Conservation (phyloP, 2,329 filamentous ascomycete species). For the Chrysosphaeria jannelii region DNA sequence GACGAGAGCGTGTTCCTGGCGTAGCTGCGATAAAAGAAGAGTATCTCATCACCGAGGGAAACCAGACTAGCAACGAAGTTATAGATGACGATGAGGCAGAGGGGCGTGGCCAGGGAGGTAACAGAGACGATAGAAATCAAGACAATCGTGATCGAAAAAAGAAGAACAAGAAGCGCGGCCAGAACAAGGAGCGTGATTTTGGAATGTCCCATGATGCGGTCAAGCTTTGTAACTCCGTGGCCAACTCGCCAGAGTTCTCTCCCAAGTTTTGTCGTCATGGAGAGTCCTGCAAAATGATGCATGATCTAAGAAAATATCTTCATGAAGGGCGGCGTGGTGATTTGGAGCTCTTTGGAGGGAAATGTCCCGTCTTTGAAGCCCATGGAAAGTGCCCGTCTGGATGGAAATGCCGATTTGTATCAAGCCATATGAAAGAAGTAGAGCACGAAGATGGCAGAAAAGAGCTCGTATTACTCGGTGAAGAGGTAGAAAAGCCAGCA, state of each 20-base stretch:
- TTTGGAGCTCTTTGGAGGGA: slow-evolving; percentile 40
- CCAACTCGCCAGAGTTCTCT: slow-evolving; percentile 49
- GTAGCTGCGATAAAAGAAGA: slow-evolving; percentile 45
- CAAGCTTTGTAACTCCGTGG: slow-evolving; percentile 46
- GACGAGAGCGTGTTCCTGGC: slow-evolving; percentile 15
- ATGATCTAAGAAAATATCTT: slow-evolving; percentile 66
- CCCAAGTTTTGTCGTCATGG: slow-evolving; percentile 49
- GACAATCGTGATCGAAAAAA: slow-evolving; percentile 8
- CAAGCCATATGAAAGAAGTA: slow-evolving; percentile 60
- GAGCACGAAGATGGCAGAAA: slow-evolving; percentile 51
- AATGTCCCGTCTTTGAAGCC: slow-evolving; percentile 55
- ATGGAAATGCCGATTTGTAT: slow-evolving; percentile 83
- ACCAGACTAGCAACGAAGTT: slow-evolving; percentile 4
- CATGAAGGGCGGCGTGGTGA: slow-evolving; percentile 55
- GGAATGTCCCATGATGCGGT: slow-evolving; percentile 51
- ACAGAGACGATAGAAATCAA: slow-evolving; percentile 2
- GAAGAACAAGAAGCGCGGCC: slow-evolving; percentile 22
- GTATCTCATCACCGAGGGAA: slow-evolving; percentile 13
- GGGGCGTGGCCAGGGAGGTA: slow-evolving; percentile 9
- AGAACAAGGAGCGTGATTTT: slow-evolving; percentile 62
- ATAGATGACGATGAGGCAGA: slow-evolving; percentile 19
- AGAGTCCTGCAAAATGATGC: slow-evolving; percentile 51
- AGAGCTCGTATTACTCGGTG: slow-evolving; percentile 42
- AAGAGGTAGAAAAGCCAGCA: slow-evolving; percentile 3
- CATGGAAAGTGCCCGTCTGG: slow-evolving; percentile 54